Evolutionary conservation across 2,329 filamentous ascomycete species (phyloP).

Genomic region (Colletotrichum melonis): DNA sequence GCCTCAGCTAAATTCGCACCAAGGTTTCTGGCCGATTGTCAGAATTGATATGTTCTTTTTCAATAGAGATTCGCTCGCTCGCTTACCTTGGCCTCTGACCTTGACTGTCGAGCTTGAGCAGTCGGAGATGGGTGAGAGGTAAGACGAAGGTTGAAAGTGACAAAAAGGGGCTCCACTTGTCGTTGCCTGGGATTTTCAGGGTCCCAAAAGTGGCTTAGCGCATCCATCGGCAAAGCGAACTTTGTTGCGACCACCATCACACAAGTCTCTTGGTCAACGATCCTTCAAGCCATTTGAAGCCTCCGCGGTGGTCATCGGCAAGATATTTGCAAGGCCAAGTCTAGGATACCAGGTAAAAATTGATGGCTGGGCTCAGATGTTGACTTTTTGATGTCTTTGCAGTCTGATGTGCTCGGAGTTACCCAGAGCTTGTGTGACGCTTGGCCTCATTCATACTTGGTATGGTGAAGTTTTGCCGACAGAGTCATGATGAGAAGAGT

Average conservation of each 20-base stretch:
- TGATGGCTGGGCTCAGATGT: too few relatives aligned
- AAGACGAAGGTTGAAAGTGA: neutral
- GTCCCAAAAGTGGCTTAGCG: neutral
- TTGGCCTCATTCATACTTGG: too few relatives aligned
- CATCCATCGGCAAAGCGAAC: neutral
- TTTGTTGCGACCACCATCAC: neutral
- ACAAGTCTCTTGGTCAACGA: neutral
- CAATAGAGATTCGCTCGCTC: rapidly evolving
- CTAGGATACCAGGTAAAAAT: neutral
- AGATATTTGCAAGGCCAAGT: neutral
- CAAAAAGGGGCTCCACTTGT: neutral
- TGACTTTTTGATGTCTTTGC: too few relatives aligned
- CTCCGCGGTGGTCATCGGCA: too few relatives aligned
- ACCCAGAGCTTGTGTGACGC: too few relatives aligned
- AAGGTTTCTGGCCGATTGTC: neutral
- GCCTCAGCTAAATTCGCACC: neutral
- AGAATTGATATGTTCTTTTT: too few relatives aligned
- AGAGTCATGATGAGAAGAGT: too few relatives aligned
- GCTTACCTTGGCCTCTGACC: neutral
- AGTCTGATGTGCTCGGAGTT: too few relatives aligned
- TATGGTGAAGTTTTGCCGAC: too few relatives aligned
- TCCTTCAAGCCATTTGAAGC: neutral
- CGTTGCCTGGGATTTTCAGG: neutral
- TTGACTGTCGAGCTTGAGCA: neutral
- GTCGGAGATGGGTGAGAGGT: neutral